These are phyloP conservation scores for Xylaria sp. DNA, from an alignment of 2,329 filamentous ascomycete species.

Conservation along the genomic window DNA sequence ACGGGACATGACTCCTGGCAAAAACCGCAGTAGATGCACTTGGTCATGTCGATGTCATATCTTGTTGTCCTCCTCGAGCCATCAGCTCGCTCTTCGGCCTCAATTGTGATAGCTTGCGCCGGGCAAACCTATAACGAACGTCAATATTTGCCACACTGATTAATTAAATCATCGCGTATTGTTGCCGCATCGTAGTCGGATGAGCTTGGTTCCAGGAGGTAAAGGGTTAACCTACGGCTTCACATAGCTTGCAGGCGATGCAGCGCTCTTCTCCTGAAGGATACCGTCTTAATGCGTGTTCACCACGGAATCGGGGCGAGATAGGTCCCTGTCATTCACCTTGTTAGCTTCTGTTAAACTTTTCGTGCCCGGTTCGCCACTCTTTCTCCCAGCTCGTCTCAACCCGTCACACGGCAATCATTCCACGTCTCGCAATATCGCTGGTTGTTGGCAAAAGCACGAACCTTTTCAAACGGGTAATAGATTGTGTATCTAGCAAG, in stretches of 20 bases:
- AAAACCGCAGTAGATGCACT: conserved; percentile 99
- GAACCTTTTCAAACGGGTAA: conserved; percentile 96
- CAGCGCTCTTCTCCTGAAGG: conserved; percentile 98
- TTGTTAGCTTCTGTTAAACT: conserved; percentile 39
- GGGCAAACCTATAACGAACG: conserved; percentile 79
- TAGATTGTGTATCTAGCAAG: conserved; percentile 88
- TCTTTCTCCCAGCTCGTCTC: neutral
- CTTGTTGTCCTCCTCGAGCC: conserved; percentile 94
- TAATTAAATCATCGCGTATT: neutral
- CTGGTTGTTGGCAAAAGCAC: conserved; percentile 29
- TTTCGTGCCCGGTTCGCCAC: conserved; percentile 31
- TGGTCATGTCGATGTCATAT: conserved; percentile 99
- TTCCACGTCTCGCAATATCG: conserved; percentile 1
- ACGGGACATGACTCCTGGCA: conserved; percentile 99
- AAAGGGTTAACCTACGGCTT: conserved; percentile 69
- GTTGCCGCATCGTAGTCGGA: neutral
- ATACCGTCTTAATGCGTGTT: conserved; percentile 95
- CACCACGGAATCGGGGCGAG: conserved; percentile 96
- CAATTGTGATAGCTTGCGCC: conserved; percentile 97
- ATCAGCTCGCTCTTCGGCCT: conserved; percentile 97
- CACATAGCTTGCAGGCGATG: conserved; percentile 99
- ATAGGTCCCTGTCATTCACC: conserved; percentile 77
- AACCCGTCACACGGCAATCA: neutral
- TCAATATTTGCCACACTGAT: conserved; percentile 19
- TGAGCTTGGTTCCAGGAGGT: neutral